These are phyloP conservation scores for Ajuga chamaepitys DNA, from an alignment of 257 asterid genomes.

Conservation along the genomic window DNA sequence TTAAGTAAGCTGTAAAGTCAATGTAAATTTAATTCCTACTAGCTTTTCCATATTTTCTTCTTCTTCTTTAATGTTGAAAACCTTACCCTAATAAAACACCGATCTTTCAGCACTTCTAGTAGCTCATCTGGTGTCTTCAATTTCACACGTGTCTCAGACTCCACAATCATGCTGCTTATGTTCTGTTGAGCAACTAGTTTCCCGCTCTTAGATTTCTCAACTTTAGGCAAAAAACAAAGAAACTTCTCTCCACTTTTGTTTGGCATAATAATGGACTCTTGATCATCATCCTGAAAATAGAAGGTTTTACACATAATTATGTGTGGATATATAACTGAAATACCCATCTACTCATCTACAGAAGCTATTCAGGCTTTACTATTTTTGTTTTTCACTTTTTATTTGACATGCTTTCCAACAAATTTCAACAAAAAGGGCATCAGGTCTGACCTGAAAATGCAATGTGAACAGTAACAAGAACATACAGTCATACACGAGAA, in stretches of 20 bases:
- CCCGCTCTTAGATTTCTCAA: constrained; percentile 71
- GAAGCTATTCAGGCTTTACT: not conserved
- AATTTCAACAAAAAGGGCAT: not conserved
- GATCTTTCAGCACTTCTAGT: constrained; percentile 78
- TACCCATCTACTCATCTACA: not conserved
- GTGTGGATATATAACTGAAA: not conserved
- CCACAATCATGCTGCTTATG: constrained; percentile 83
- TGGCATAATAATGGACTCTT: constrained; percentile 71
- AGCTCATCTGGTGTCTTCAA: constrained; percentile 95
- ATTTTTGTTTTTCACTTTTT: not conserved
- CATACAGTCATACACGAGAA: not conserved
- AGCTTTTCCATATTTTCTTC: not conserved
- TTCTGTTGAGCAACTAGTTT: constrained; percentile 63
- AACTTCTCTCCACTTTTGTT: constrained; percentile 75
- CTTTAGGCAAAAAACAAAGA: constrained; percentile 83
- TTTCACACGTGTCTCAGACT: constrained; percentile 66
- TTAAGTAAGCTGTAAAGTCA: not conserved
- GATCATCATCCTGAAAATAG: constrained; percentile 66
- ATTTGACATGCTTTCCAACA: not conserved
- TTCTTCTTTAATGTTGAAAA: constrained; percentile 4
- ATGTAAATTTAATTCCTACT: not conserved
- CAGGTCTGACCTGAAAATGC: not conserved
- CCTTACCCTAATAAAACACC: constrained; percentile 77
- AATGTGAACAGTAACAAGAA: not conserved
- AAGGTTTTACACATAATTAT: constrained; percentile 4